Percentiles rank a stretch among this genome's conserved stretches.
These are phyloP conservation scores for Boletales sp. DNA, from an alignment of 768 basidiomycete genomes.

Conservation along the genomic window DNA sequence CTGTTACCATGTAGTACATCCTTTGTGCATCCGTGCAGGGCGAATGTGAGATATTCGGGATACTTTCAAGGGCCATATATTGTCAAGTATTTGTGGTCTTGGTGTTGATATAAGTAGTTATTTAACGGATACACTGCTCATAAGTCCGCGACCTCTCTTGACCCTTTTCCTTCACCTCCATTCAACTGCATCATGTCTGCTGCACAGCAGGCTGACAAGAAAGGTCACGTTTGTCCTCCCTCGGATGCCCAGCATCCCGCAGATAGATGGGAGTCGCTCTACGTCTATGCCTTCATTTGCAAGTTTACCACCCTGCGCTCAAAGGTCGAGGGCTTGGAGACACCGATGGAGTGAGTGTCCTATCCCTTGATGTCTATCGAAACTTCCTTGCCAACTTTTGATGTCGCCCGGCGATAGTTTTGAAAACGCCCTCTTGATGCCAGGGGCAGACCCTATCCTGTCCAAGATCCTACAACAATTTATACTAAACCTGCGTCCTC, in stretches of 20 bases:
- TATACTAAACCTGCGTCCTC: conserved; percentile 77
- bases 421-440: conserved; percentile 72
- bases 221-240: conserved; percentile 50
- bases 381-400: conserved; percentile 29
- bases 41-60: conserved; percentile 25
- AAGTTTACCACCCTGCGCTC: conserved; percentile 73
- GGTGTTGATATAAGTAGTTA: conserved; percentile 35
- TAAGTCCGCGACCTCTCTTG: conserved; percentile 33
- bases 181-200: conserved; percentile 36
- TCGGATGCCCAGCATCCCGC: conserved; percentile 69
- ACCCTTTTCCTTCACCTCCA: conserved; percentile 34
- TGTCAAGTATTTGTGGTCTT: conserved; percentile 34
- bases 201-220: conserved; percentile 38
- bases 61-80: conserved; percentile 25
- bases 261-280: conserved; percentile 84
- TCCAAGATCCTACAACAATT: conserved; percentile 72
- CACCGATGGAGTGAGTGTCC: conserved; percentile 75
- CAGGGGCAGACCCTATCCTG: conserved; percentile 69
- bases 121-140: conserved; percentile 30
- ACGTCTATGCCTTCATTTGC: conserved; percentile 82
- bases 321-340: conserved; percentile 76
- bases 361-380: conserved; percentile 15
- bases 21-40: conserved; percentile 19
- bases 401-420: conserved; percentile 48
- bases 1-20: conserved; percentile 15